Evolutionary conservation across 495 filamentous ascomycete genomes (phyloP).

Genomic region (Penicillium bovifimosum): DNA sequence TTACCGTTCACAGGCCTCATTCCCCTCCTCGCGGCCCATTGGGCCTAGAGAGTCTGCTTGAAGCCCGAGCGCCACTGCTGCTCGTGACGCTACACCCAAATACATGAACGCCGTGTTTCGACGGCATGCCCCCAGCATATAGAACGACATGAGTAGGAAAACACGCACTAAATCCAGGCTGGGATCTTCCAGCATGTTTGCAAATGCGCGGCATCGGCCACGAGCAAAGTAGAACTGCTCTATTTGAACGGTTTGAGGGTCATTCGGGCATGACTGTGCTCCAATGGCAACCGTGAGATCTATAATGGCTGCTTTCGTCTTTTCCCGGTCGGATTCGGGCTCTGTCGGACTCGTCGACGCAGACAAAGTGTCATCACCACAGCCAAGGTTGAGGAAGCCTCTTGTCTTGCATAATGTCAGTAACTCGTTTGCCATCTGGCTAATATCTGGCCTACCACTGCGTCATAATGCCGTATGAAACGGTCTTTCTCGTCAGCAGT

Average conservation of each 20-base stretch:
- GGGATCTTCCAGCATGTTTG: constrained; percentile 38
- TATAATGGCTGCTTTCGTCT: constrained; percentile 24
- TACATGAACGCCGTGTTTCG: constrained; percentile 48
- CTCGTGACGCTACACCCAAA: constrained; percentile 39
- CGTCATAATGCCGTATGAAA: constrained; percentile 26
- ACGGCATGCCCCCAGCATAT: constrained; percentile 44
- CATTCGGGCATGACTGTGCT: constrained; percentile 31
- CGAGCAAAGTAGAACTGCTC: constrained; percentile 36
- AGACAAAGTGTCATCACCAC: constrained; percentile 2
- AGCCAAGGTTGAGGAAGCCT: constrained; percentile 28
- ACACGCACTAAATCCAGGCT: constrained; percentile 36
- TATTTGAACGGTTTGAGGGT: constrained; percentile 15
- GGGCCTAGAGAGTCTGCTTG: constrained; percentile 23
- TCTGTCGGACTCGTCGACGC: constrained; percentile 6
- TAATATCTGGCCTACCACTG: constrained; percentile 22
- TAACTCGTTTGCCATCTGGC: background rate
- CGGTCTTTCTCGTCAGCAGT: constrained; percentile 16
- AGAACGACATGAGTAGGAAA: constrained; percentile 43
- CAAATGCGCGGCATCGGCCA: constrained; percentile 34
- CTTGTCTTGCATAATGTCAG: constrained; percentile 23
- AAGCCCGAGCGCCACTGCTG: constrained; percentile 39
- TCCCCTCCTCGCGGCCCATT: constrained; percentile 9
- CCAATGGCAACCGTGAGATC: constrained; percentile 42
- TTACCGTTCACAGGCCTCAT: constrained; percentile 26
- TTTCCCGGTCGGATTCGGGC: constrained; percentile 16